These are phyloP conservation scores for Antitrichia curtipendula DNA, from an alignment of 225 moss, liverwort and hornwort species.

Conservation along the genomic window DNA sequence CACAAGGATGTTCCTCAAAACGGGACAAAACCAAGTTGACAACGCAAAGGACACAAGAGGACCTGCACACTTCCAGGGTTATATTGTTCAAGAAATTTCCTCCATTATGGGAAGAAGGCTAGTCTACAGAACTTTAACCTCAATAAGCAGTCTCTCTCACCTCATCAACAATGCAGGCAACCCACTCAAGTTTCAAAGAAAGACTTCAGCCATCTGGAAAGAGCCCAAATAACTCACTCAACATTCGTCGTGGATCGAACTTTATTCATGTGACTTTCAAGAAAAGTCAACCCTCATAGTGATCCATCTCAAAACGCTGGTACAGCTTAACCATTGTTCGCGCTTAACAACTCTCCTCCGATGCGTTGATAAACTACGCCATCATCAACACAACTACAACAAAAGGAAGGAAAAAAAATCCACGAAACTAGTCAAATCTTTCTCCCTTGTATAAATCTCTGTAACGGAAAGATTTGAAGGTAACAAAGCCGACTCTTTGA, in stretches of 20 bases:
- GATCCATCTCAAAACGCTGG: not conserved
- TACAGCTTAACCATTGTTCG: too few relatives aligned
- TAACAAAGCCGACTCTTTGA: conserved; percentile 14
- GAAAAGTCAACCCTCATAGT: not conserved
- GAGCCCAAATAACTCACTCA: not conserved
- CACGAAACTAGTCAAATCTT: not conserved
- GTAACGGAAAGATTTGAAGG: not conserved
- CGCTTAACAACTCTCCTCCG: not conserved
- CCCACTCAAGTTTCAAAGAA: not conserved
- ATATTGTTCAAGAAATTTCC: too few relatives aligned
- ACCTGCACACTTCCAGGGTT: too few relatives aligned
- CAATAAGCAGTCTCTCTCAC: too few relatives aligned
- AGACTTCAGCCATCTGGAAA: not conserved
- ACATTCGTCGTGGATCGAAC: not conserved
- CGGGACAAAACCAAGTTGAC: too few relatives aligned
- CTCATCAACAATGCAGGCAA: not conserved
- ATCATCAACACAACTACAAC: not conserved
- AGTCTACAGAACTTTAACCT: not conserved
- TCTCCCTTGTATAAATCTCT: not conserved
- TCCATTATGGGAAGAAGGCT: not conserved
- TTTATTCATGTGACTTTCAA: not conserved
- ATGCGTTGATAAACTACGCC: not conserved
- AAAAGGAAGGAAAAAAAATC: not conserved
- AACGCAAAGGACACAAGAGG: not conserved
- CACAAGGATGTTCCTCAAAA: too few relatives aligned